These are phyloP conservation scores for Malassezia sympodialis DNA, from an alignment of 1,284 basidiomycete species.

Conservation along the genomic window DNA sequence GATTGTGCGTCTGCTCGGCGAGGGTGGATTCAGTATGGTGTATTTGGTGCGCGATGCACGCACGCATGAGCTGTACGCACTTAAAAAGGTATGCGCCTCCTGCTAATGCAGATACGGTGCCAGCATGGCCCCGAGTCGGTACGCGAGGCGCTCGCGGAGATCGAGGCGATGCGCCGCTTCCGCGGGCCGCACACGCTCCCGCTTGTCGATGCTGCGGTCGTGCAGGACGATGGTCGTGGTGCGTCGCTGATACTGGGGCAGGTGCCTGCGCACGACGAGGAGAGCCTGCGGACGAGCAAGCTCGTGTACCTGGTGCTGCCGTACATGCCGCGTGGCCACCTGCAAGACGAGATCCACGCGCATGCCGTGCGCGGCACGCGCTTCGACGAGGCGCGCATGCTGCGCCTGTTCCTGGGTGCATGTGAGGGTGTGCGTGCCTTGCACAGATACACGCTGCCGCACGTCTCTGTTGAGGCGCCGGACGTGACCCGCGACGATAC, in stretches of 20 bases:
- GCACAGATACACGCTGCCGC: slow-evolving; percentile 55
- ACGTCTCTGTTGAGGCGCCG: slow-evolving; percentile 18
- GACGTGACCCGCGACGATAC: slow-evolving; percentile 14
- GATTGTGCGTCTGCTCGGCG: slow-evolving; percentile 38
- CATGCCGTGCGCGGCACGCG: slow-evolving; percentile 72
- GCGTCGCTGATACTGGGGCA: slow-evolving; percentile 25
- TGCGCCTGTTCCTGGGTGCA: slow-evolving; percentile 80
- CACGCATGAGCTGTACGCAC: slow-evolving; percentile 39
- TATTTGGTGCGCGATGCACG: slow-evolving; percentile 39
- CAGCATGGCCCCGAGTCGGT: slow-evolving; percentile 40
- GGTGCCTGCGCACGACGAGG: slow-evolving; percentile 27
- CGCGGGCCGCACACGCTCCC: slow-evolving; percentile 43
- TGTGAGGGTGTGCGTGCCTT: slow-evolving; percentile 86
- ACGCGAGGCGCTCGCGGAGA: slow-evolving; percentile 44
- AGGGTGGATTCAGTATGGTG: slow-evolving; percentile 37
- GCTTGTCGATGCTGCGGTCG: slow-evolving; percentile 41
- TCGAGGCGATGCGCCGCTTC: slow-evolving; percentile 47
- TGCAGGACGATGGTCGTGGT: slow-evolving; percentile 28
- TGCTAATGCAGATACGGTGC: slow-evolving; percentile 36
- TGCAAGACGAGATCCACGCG: slow-evolving; percentile 86
- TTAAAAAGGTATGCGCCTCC: slow-evolving; percentile 32
- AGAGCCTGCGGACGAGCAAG: slow-evolving; percentile 25
- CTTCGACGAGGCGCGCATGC: slow-evolving; percentile 77
- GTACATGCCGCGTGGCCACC: slow-evolving; percentile 68
- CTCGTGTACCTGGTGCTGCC: slow-evolving; percentile 60